Evolutionary conservation across 2,329 filamentous ascomycete genomes (phyloP).

Genomic region (Nothophoma quercina): DNA sequence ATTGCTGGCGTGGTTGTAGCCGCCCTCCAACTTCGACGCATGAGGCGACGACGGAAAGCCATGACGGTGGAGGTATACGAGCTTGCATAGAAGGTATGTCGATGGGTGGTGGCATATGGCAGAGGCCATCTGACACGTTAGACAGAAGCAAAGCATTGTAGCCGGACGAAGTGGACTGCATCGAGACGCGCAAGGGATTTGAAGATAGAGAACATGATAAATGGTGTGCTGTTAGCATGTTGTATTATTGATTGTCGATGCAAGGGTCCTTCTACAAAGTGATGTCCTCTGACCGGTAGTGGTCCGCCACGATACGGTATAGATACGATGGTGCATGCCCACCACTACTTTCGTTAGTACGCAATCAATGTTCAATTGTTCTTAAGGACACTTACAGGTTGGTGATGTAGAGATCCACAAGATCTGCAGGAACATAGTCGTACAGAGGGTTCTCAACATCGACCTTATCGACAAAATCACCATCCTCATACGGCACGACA

Average conservation of each 20-base stretch:
- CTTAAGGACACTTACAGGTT: conserved; percentile 70
- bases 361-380: not conserved
- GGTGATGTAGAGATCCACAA: conserved; percentile 83
- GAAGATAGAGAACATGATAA: no score
- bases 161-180: no score
- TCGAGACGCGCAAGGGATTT: no score
- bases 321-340: conserved; percentile 74
- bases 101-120: no score
- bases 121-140: no score
- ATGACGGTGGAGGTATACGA: not conserved
- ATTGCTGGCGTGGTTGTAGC: not conserved
- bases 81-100: no score
- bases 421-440: conserved; percentile 80
- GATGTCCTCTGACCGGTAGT: conserved; percentile 77
- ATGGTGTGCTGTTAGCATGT: not conserved
- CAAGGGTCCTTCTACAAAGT: conserved; percentile 51
- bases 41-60: not conserved
- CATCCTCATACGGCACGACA: conserved; percentile 80
- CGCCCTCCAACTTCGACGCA: not conserved
- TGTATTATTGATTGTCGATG: not conserved
- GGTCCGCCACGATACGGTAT: conserved; percentile 76
- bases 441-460: conserved; percentile 81
- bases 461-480: conserved; percentile 77
- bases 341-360: conserved; percentile 56
- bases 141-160: no score